These are phyloP conservation scores for Bacidia rubella DNA, from an alignment of 495 filamentous ascomycete genomes.

Conservation along the genomic window DNA sequence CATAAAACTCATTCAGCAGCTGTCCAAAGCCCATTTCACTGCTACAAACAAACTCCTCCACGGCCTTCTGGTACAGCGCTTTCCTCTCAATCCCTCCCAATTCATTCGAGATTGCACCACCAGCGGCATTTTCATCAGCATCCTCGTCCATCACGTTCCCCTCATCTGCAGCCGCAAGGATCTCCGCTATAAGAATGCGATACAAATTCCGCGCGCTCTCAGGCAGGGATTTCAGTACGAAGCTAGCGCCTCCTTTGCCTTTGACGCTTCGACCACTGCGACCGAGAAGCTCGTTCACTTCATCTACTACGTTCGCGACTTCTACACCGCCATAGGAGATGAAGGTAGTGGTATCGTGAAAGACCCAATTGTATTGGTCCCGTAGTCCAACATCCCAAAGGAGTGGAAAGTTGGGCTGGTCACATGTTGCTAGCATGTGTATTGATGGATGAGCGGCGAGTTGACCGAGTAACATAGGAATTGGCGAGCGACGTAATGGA, in stretches of 20 bases:
- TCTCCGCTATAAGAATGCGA: constrained; percentile 66
- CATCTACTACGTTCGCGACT: constrained; percentile 63
- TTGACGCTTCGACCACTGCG: constrained; percentile 68
- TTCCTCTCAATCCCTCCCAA: constrained; percentile 58
- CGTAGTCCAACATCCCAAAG: constrained; percentile 80
- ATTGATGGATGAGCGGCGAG: constrained; percentile 64
- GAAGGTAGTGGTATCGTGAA: constrained; percentile 92
- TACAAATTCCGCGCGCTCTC: constrained; percentile 86
- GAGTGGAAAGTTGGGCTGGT: constrained; percentile 73
- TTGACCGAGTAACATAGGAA: constrained; percentile 61
- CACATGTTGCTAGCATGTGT: constrained; percentile 63
- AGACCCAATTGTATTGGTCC: constrained; percentile 69
- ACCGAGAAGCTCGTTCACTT: constrained; percentile 73
- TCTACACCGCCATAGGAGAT: constrained; percentile 51
- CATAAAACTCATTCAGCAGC: constrained; percentile 91
- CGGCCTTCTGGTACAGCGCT: constrained; percentile 82
- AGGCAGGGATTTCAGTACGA: constrained; percentile 76
- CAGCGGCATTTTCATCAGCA: constrained; percentile 23
- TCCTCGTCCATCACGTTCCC: constrained; percentile 11
- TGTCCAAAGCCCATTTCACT: constrained; percentile 93
- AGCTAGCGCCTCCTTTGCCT: constrained; percentile 84
- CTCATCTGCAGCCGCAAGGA: constrained; percentile 58
- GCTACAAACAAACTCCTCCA: constrained; percentile 92
- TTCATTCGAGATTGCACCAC: constrained; percentile 17
- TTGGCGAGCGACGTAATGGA: constrained; percentile 53